phyloP scores from a whole-genome alignment of 208 protist genomes.

The Porcisia hertigi region DNA sequence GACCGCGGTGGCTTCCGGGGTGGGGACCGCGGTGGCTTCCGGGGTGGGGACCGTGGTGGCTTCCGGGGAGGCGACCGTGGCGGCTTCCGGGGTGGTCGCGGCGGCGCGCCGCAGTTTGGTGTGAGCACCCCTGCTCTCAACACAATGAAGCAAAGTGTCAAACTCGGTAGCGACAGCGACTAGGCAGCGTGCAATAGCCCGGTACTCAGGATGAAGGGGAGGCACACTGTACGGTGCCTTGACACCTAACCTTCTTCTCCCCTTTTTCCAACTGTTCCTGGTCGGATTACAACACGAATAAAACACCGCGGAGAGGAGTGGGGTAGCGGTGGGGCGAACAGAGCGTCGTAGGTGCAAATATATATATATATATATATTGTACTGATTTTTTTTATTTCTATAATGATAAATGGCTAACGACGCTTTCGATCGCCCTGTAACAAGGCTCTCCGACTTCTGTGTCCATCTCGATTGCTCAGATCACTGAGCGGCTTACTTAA shows the following conservation, averaged over 20 bases:
- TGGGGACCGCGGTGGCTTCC: constrained; percentile 43
- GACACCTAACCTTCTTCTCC: background rate
- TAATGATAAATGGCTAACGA: constrained; percentile 7
- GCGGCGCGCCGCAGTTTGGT: constrained; percentile 69
- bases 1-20: constrained; percentile 61
- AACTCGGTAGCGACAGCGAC: constrained; percentile 80
- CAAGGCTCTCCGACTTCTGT: background rate
- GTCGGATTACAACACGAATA: background rate
- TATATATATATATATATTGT: background rate
- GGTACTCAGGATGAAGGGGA: background rate
- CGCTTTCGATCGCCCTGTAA: background rate
- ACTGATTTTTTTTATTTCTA: background rate
- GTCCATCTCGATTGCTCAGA: background rate
- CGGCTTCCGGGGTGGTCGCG: constrained; percentile 55
- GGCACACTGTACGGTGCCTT: background rate
- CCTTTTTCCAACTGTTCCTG: too few relatives aligned
- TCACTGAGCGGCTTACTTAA: background rate
- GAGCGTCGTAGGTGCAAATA: background rate
- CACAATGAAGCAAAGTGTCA: constrained; percentile 53
- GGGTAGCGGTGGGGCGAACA: background rate
- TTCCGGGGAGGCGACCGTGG: constrained; percentile 48
- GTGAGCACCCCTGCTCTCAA: constrained; percentile 50
- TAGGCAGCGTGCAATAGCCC: constrained; percentile 14
- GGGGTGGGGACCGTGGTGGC: constrained; percentile 38
- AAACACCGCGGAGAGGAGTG: background rate